These are phyloP conservation scores for Mariannaea sp. DNA, from an alignment of 2,329 filamentous ascomycete species.

Conservation along the genomic window DNA sequence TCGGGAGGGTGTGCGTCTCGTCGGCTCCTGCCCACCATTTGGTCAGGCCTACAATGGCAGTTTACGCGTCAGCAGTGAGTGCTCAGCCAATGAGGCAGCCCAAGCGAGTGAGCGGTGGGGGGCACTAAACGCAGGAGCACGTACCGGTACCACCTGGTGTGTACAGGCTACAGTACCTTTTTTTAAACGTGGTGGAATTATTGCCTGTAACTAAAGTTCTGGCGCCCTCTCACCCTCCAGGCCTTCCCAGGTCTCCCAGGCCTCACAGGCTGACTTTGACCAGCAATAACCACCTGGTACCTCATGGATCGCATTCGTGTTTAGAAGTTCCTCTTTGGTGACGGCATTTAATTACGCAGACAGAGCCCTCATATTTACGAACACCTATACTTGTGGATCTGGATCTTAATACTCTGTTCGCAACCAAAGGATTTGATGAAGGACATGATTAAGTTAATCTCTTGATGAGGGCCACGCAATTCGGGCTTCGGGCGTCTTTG, in stretches of 20 bases:
- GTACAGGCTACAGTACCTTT: too few relatives aligned
- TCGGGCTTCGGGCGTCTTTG: neutral
- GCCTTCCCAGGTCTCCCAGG: too few relatives aligned
- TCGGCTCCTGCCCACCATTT: constrained; percentile 34
- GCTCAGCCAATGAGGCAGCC: constrained; percentile 38
- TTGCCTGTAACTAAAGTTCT: too few relatives aligned
- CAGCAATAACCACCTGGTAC: too few relatives aligned
- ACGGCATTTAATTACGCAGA: constrained; percentile 18
- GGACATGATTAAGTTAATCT: constrained; percentile 1
- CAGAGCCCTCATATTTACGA: constrained; percentile 17
- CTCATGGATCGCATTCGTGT: constrained; percentile 3
- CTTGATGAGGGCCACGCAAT: constrained; percentile 17
- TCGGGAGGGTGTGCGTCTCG: constrained; percentile 40
- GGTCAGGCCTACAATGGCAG: constrained; percentile 39
- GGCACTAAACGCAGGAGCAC: constrained; percentile 33
- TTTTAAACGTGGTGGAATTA: too few relatives aligned
- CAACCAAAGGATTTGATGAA: neutral
- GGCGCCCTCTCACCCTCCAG: too few relatives aligned
- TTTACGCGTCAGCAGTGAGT: constrained; percentile 46
- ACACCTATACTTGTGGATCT: constrained; percentile 4
- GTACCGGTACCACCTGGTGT: constrained; percentile 34
- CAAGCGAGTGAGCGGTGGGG: constrained; percentile 27
- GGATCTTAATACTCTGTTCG: neutral
- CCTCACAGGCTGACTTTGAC: too few relatives aligned
- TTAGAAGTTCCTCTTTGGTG: constrained; percentile 13